These are phyloP conservation scores for Acanthamoeba quina DNA, from an alignment of 208 protist genomes.

Conservation along the genomic window DNA sequence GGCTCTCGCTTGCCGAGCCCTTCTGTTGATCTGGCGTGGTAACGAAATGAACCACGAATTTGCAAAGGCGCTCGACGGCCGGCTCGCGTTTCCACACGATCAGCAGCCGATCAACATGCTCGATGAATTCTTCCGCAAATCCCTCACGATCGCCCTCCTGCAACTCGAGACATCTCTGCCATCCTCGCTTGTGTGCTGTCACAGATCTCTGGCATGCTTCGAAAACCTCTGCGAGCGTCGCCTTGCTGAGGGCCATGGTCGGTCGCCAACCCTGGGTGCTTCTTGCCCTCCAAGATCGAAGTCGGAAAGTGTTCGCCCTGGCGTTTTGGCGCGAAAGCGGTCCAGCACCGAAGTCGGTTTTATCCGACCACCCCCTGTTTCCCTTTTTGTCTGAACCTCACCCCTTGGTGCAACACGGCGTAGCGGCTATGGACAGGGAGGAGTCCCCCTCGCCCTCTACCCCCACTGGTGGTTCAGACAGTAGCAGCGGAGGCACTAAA, in stretches of 20 bases:
- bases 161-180: background rate
- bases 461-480: background rate
- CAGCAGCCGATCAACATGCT: background rate
- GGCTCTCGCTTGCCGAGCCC: background rate
- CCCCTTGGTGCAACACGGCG: background rate
- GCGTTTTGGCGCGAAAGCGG: too few relatives aligned
- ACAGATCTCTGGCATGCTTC: slow-evolving; percentile 19
- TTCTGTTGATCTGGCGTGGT: background rate
- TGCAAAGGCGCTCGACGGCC: slow-evolving; percentile 42
- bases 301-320: too few relatives aligned
- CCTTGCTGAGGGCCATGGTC: background rate
- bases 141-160: background rate
- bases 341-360: too few relatives aligned
- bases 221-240: background rate
- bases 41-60: slow-evolving; percentile 34
- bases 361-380: too few relatives aligned
- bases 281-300: background rate
- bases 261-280: background rate
- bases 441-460: background rate
- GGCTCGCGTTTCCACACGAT: slow-evolving; percentile 56
- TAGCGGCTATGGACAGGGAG: background rate
- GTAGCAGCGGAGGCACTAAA: background rate
- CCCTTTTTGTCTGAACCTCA: too few relatives aligned
- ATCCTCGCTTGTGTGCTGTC: slow-evolving; percentile 21
- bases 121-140: background rate